phyloP scores from a whole-genome alignment of 192 early-diverging fungal genomes.

The Polychytrium aggregatum region DNA sequence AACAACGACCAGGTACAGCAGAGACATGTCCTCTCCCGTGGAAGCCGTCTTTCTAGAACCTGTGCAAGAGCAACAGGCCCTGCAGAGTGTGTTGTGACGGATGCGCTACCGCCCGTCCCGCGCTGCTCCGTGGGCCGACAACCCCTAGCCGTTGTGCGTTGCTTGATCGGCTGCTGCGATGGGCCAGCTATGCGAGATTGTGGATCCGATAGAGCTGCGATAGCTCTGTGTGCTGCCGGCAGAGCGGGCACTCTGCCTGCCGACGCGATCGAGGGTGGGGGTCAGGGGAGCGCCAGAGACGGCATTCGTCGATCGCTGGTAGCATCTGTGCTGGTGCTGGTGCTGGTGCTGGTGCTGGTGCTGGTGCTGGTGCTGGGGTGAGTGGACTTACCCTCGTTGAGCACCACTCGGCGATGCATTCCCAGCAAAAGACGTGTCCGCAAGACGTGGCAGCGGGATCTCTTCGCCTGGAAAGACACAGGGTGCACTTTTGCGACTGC shows the following conservation, averaged over 20 bases:
- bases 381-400: constrained; percentile 56
- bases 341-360: neutral
- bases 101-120: no score
- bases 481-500: constrained; percentile 59
- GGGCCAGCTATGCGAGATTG: no score
- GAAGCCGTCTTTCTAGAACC: no score
- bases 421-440: constrained; percentile 96
- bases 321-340: neutral
- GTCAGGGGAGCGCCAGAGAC: neutral
- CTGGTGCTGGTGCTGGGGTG: neutral
- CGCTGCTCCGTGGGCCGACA: no score
- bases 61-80: no score
- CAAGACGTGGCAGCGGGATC: constrained; percentile 78
- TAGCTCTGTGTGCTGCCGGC: no score
- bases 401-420: constrained; percentile 86
- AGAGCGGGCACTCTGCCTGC: constrained; percentile 85
- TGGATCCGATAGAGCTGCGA: no score
- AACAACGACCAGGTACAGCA: no score
- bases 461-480: constrained; percentile 70
- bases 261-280: constrained; percentile 5
- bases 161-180: no score
- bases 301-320: neutral
- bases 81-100: no score
- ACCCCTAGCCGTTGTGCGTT: no score
- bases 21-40: no score